Base-by-base conservation (phyloP, 805 yeast genomes). In the Wickerhamiella cacticola region DNA sequence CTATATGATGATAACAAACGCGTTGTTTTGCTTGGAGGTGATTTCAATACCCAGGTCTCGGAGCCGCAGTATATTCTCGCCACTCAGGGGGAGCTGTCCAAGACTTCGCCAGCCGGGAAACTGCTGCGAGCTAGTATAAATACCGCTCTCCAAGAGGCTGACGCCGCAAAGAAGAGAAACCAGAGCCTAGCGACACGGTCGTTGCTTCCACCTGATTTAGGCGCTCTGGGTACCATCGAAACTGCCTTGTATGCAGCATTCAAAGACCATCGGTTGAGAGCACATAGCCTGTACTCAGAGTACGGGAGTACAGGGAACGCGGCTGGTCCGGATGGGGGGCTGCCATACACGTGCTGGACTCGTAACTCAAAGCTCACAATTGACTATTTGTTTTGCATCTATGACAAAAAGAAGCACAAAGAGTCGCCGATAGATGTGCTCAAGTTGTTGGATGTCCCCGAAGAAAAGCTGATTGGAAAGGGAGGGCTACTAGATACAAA, bases 261-360 rank as follows among this genome's bases (percentile, higher is more conserved):
- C 0, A 55, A 79, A 21, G 73, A 75, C 16, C 62, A 73, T 63
- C 69, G 80, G 55, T 88, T 92, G 1, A 68, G 75, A n/a, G 83
- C 95, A 0, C 54, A 84, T 1, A 68, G 75, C 2, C 88, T 76
- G 1, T 86, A 87, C 60, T 52, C 56, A 9, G 34, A 48, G 5
- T 55, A 55, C 16, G 54, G 63, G 12, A 56, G 63, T 8, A 82
- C 81, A 0, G 88, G 85, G 62, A 85, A 86, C 1, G n/a, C n/a
- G n/a, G 82, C 80, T 54, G 78, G 79, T 52, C 76, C 72, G 24
- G 65, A 78, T 49, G 71, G 75, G 42, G 96, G 89, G 62, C 96
- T 97, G 0, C 70, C 70, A 46, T 85, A 86, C 53, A 85, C 96
- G 1, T 89, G 89, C 59, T 89, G 96, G 96, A 95, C 96, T 0